Evolutionary conservation across 192 early-diverging fungal genomes (phyloP), one percentile per base, ranked within the genome.

Genomic region (Coemansia sp.): DNA sequence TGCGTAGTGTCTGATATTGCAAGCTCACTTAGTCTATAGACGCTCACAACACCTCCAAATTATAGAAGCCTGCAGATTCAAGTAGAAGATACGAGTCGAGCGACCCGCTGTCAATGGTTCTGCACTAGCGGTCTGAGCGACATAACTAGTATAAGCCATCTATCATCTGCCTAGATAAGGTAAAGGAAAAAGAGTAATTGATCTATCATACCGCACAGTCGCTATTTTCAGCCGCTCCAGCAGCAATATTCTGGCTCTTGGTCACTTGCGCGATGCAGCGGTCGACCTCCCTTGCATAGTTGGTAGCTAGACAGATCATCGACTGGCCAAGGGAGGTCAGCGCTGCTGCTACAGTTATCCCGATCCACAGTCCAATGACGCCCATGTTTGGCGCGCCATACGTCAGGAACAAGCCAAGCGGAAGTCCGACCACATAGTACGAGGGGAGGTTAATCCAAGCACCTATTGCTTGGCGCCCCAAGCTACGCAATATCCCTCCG

Each of bases 341-440:
- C 2, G 29, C 27, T n/a, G 73, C 78, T 20, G 77, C 75, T 12
- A 81, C 49, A 20, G 57, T 45, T 8, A 85, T 76, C 7, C 83
- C 83, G n/a, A 60, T 64, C 83, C 83, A 85, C 46, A 85, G 71
- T 22, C 83, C 83, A 14, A 61, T 25, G n/a, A 79, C 74, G 36
- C 83, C 83, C 20, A 73, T 24, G n/a, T 59, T 40, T 5, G 75
- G 78, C 5, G 51, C 9, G n/a, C 76, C 76, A 41, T 81, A 88
- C 1, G 86, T 83, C 47, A 88, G 47, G 27, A 71, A 82, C 22
- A 88, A 65, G 8, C 87, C 87, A 17, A 88, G 73, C 10, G 87
- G 87, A 17, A 88, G 67, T 6, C 84, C 86, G 29, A 87, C 37
- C 37, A 81, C 8, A 53, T 88, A 88, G 71, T 88, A 88, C 2